Conservation (phyloP, 129 eudicot species). For the Ambrosia trifida region DNA sequence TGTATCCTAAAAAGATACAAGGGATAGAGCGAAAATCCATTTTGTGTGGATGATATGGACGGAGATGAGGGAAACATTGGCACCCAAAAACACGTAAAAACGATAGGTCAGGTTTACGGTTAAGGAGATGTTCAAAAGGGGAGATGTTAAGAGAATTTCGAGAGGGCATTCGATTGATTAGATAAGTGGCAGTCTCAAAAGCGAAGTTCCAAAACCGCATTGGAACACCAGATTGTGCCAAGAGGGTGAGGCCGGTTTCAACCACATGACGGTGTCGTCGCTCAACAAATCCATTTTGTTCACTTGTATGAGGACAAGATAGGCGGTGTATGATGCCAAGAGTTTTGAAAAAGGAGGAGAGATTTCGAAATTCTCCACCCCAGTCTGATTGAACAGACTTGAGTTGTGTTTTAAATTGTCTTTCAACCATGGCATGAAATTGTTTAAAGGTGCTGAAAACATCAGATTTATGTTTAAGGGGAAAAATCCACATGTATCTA, state of each 20-base stretch:
- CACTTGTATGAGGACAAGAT: no score
- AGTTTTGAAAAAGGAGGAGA: no score
- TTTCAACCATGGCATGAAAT: neutral
- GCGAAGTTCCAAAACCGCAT: neutral
- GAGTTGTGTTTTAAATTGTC: neutral
- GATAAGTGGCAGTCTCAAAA: neutral
- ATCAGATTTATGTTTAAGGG: slow-evolving; percentile 5
- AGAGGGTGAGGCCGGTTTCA: neutral
- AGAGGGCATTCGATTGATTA: neutral
- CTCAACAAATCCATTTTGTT: no score
- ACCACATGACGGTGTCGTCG: no score
- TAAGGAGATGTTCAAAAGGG: neutral
- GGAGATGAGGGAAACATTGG: neutral
- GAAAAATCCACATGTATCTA: neutral
- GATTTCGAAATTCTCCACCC: neutral
- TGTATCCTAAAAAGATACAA: no score
- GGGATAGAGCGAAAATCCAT: no score
- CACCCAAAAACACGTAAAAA: neutral
- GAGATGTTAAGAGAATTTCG: neutral
- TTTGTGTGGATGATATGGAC: neutral
- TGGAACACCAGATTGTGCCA: neutral
- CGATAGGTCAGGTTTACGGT: neutral
- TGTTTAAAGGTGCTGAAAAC: neutral
- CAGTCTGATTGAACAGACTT: neutral
- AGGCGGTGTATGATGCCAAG: no score